Conservation (phyloP, 306 rosid species). For the Canavalia ensiformis region DNA sequence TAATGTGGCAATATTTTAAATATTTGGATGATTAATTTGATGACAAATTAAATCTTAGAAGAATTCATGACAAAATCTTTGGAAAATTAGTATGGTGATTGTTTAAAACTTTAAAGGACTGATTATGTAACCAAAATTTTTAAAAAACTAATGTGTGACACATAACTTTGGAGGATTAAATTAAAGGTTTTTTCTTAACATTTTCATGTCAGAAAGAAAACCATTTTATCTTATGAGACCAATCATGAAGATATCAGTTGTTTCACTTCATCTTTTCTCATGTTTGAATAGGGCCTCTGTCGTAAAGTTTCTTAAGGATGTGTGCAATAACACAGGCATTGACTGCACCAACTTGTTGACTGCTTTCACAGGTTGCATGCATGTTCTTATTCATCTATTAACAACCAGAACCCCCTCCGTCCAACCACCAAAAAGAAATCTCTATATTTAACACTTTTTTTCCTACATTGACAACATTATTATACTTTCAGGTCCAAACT, state of each 20-base stretch:
- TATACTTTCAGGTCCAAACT: slow-evolving; percentile 73
- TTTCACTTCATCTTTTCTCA: slow-evolving; percentile 35
- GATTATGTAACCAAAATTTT: background rate
- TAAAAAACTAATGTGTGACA: background rate
- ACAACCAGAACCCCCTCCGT: background rate
- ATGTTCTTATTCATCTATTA: slow-evolving; percentile 5
- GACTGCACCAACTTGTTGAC: slow-evolving; percentile 84
- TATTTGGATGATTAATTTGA: background rate
- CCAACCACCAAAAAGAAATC: slow-evolving; percentile 3
- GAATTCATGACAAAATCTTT: background rate
- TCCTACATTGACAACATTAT: background rate
- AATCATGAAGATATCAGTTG: background rate
- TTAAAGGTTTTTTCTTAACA: too few species aligned
- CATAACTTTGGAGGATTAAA: background rate
- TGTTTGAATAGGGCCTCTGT: slow-evolving; percentile 59
- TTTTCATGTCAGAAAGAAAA: background rate
- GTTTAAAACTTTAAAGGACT: background rate
- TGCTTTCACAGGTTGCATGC: slow-evolving; percentile 76
- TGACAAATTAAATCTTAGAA: background rate
- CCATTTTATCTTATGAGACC: slow-evolving; percentile 24
- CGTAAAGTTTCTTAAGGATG: slow-evolving; percentile 62
- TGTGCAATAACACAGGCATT: slow-evolving; percentile 71
- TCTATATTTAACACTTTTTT: background rate
- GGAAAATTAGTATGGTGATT: background rate
- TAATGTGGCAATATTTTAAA: background rate